These are phyloP conservation scores for Hypoxylon lenormandii DNA, from an alignment of 495 filamentous ascomycete species.

Conservation along the genomic window DNA sequence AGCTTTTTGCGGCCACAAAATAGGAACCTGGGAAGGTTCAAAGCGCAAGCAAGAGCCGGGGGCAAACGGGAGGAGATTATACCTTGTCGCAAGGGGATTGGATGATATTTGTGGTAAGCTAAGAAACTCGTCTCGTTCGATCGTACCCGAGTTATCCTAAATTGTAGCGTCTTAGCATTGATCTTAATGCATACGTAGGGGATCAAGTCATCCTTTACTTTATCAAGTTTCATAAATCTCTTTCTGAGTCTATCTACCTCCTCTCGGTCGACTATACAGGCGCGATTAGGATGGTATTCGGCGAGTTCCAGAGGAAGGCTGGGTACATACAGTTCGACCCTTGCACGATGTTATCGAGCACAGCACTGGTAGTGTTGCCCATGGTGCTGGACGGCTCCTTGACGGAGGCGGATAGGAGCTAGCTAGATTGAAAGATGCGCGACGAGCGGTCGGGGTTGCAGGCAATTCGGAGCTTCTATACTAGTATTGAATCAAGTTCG, in stretches of 20 bases:
- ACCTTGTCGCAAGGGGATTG: slow-evolving; percentile 96
- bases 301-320: neutral
- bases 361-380: slow-evolving; percentile 82
- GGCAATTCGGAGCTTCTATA: neutral
- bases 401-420: slow-evolving; percentile 30
- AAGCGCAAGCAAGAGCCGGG: neutral
- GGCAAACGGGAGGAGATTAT: slow-evolving; percentile 32
- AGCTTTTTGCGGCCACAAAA: slow-evolving; percentile 5
- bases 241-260: slow-evolving; percentile 96
- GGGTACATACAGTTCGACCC: slow-evolving; percentile 86
- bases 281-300: slow-evolving; percentile 8
- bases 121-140: slow-evolving; percentile 98
- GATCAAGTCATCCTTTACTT: slow-evolving; percentile 67
- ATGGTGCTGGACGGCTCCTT: slow-evolving; percentile 63
- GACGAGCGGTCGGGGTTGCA: neutral
- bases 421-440: neutral
- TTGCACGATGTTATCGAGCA: slow-evolving; percentile 95
- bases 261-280: slow-evolving; percentile 83
- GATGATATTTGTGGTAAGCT: slow-evolving; percentile 96
- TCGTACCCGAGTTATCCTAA: slow-evolving; percentile 96
- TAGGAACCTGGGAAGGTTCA: neutral
- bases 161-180: slow-evolving; percentile 1
- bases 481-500: neutral
- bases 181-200: slow-evolving; percentile 5
- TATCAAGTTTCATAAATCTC: slow-evolving; percentile 99